Evolutionary conservation across 2,329 filamentous ascomycete genomes (phyloP).

Genomic region (Aschersonia sp.): DNA sequence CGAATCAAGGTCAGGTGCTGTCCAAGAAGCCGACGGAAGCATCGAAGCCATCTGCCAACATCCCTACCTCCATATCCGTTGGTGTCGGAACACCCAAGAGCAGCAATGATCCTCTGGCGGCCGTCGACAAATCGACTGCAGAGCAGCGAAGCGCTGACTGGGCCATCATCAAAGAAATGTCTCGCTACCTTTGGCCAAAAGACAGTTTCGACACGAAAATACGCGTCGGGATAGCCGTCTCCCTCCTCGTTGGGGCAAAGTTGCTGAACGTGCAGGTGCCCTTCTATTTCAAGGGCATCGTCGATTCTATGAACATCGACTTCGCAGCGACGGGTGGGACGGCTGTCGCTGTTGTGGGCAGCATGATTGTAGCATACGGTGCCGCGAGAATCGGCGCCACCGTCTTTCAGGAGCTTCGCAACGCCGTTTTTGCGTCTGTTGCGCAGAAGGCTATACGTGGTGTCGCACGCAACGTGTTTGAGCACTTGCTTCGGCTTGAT

Average conservation of each 20-base stretch:
- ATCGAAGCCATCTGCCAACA: not conserved
- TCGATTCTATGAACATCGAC: slow-evolving; percentile 96
- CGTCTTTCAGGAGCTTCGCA: slow-evolving; percentile 83
- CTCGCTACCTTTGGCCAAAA: slow-evolving; percentile 90
- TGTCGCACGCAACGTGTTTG: slow-evolving; percentile 85
- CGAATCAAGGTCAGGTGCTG: slow-evolving; percentile 7
- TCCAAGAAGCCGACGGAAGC: slow-evolving; percentile 4
- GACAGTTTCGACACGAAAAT: slow-evolving; percentile 59
- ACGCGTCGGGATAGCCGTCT: slow-evolving; percentile 74
- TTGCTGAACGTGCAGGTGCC: slow-evolving; percentile 94
- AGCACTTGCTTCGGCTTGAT: slow-evolving; percentile 77
- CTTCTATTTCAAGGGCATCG: slow-evolving; percentile 97
- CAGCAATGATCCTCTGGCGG: slow-evolving; percentile 16
- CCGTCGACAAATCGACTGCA: slow-evolving; percentile 41
- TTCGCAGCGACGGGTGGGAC: slow-evolving; percentile 77
- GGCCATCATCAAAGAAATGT: slow-evolving; percentile 98
- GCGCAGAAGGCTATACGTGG: slow-evolving; percentile 90
- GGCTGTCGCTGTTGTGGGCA: slow-evolving; percentile 75
- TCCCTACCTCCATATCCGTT: not conserved
- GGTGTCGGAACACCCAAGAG: slow-evolving; percentile 7
- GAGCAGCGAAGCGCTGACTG: slow-evolving; percentile 95
- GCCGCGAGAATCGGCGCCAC: slow-evolving; percentile 78
- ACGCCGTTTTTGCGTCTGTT: slow-evolving; percentile 92
- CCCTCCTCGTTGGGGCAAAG: slow-evolving; percentile 77
- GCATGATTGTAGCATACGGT: slow-evolving; percentile 89